Base-by-base conservation (phyloP, 441 rosid species). In the Bruguiera hainesii region DNA sequence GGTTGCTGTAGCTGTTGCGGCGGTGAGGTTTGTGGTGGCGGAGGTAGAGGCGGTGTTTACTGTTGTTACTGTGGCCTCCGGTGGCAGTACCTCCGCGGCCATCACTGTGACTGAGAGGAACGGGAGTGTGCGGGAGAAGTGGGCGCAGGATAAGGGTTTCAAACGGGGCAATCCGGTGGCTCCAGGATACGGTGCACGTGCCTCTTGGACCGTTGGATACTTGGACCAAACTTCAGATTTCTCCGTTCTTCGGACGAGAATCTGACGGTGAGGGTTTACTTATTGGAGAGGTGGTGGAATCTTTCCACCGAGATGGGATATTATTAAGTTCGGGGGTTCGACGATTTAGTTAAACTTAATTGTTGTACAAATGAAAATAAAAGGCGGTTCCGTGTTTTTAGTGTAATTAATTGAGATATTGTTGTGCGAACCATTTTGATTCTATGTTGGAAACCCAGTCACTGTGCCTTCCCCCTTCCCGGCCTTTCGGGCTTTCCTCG, bases 1-100 rank as follows among this genome's bases (percentile, higher is more conserved):
- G 13, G 70, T 53, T 0, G 65, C 39, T 18, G 71, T 35, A 23
- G 73, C 23, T 49, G 62, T 39, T 8, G 77, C 15, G 10, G 73
- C n/a, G 35, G 79, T 30, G 23, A 73, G 18, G 28, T 71, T n/a
- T 19, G 62, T 23, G 10, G 42, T 6, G 42, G 65, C 13, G 55
- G 71, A 0, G 61, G 61, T 9, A 7, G 66, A 8, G 72, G 63
- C 72, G 61, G 28, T 23, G 25, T 10, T 15, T 25, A 16, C 15
- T 20, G 60, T 50, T 62, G 60, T 11, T 4, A 67, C 30, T 18
- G 78, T 76, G 59, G 55, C 55, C 35, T 84, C 88, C 71, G 81
- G 81, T 46, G 71, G 70, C 73, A 60, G 85, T 26, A 78, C 60
- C 74, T 81, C 88, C 42, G 85, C 75, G 59, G 83, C 84, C 88